Evolutionary conservation across 2,329 filamentous ascomycete genomes (phyloP).

Genomic region (Colletotrichum liaoningense): DNA sequence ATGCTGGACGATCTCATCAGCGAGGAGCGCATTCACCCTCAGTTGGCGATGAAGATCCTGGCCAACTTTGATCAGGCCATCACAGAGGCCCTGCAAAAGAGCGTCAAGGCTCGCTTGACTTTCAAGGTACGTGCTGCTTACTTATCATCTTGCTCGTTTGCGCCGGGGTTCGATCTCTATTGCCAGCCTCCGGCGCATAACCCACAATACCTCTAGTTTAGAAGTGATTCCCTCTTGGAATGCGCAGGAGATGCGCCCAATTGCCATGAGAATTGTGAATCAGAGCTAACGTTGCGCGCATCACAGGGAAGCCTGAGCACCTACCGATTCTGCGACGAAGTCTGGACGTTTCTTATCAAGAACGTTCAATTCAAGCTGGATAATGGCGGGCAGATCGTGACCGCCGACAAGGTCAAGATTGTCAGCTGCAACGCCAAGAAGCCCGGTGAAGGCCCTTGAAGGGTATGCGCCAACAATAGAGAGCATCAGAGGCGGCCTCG

Average conservation of each 20-base stretch:
- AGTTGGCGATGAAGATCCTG: constrained; percentile 98
- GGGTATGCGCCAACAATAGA: not conserved
- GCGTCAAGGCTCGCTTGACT: constrained; percentile 88
- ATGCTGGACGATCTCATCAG: constrained; percentile 97
- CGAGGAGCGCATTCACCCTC: constrained; percentile 93
- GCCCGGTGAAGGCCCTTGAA: constrained; percentile 53
- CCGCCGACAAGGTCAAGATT: constrained; percentile 96
- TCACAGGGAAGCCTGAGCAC: constrained; percentile 92
- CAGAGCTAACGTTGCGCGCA: not conserved
- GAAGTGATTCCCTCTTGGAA: not conserved
- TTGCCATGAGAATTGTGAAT: not conserved
- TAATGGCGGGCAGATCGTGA: constrained; percentile 76
- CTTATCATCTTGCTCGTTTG: not conserved
- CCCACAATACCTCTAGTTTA: not conserved
- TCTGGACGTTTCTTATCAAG: constrained; percentile 99
- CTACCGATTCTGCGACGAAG: constrained; percentile 99
- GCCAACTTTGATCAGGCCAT: constrained; percentile 95
- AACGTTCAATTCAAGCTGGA: constrained; percentile 99
- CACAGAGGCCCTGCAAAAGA: constrained; percentile 89
- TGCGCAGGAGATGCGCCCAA: not conserved
- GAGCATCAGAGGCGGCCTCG: not conserved
- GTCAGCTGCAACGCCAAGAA: constrained; percentile 96
- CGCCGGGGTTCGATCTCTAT: not conserved
- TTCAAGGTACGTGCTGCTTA: constrained; percentile 82
- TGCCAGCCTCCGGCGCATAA: not conserved